Evolutionary conservation across 2,329 filamentous ascomycete genomes (phyloP).

Genomic region (Exophiala xenobiotica): DNA sequence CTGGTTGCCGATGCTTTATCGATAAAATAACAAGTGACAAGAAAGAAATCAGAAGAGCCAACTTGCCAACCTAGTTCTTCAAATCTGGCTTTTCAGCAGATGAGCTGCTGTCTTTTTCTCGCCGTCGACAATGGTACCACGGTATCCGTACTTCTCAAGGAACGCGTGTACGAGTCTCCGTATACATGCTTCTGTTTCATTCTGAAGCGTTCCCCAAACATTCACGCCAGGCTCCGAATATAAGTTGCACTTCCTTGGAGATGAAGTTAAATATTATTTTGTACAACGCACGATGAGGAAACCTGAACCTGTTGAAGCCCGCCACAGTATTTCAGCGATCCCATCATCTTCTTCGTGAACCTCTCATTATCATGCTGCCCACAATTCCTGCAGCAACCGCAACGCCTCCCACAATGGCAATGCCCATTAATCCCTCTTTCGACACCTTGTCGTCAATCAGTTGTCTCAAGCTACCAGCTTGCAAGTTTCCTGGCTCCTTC

Average conservation of each 20-base stretch:
- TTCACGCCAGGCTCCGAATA: background rate
- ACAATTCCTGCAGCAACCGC: slow-evolving; percentile 92
- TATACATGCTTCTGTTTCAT: background rate
- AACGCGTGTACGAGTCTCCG: too few relatives aligned
- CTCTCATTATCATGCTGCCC: slow-evolving; percentile 80
- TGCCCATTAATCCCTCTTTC: slow-evolving; percentile 88
- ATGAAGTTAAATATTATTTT: too few relatives aligned
- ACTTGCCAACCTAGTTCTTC: background rate
- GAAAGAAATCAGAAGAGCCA: background rate
- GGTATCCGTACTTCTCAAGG: too few relatives aligned
- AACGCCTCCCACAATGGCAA: slow-evolving; percentile 90
- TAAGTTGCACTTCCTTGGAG: too few relatives aligned
- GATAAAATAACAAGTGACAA: background rate
- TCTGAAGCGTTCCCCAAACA: background rate
- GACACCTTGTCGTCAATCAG: slow-evolving; percentile 96
- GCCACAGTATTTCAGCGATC: background rate
- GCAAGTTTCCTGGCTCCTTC: slow-evolving; percentile 86
- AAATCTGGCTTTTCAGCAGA: background rate
- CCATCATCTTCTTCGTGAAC: slow-evolving; percentile 50
- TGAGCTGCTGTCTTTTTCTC: too few relatives aligned
- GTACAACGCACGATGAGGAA: too few relatives aligned
- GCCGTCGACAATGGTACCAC: too few relatives aligned
- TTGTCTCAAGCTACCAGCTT: slow-evolving; percentile 79
- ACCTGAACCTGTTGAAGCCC: too few relatives aligned
- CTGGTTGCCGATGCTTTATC: background rate